Conservation (phyloP, 371 early-diverging fungal species). For the Mortierella sp. region DNA sequence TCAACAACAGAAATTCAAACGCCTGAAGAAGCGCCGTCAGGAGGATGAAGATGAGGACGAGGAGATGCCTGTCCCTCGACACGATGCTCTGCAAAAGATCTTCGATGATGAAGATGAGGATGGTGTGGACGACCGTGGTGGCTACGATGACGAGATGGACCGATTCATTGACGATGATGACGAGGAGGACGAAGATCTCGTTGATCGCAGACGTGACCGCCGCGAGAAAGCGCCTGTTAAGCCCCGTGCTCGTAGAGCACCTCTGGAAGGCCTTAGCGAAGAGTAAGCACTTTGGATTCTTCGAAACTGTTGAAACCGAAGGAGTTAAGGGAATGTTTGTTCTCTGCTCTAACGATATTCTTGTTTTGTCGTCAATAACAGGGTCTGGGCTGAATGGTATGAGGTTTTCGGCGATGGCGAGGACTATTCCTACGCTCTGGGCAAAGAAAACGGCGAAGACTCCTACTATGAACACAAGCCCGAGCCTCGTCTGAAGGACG, state of each 20-base stretch:
- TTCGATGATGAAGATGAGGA: constrained; percentile 67
- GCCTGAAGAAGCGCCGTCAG: constrained; percentile 77
- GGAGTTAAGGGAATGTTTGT: too few species aligned
- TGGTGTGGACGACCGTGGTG: constrained; percentile 56
- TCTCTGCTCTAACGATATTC: too few species aligned
- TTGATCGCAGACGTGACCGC: constrained; percentile 46
- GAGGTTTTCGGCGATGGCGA: constrained; percentile 93
- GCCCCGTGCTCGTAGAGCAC: constrained; percentile 63
- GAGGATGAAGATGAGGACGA: constrained; percentile 55
- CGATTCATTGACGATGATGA: constrained; percentile 65
- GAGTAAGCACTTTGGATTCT: too few species aligned
- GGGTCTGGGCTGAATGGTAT: constrained; percentile 84
- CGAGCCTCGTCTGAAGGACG: constrained; percentile 75
- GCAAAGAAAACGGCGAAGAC: constrained; percentile 53
- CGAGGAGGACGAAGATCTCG: constrained; percentile 58
- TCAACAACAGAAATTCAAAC: constrained; percentile 65
- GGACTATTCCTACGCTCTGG: constrained; percentile 90
- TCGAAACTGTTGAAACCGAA: too few species aligned
- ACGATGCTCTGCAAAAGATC: constrained; percentile 60
- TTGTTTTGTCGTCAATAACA: too few species aligned
- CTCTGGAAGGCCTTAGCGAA: constrained; percentile 80
- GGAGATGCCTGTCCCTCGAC: constrained; percentile 30
- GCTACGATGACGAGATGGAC: constrained; percentile 57
- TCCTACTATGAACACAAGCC: constrained; percentile 54
- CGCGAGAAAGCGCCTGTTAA: constrained; percentile 57